Conservation (phyloP, 768 basidiomycete species). For the Tylopilus sp. region DNA sequence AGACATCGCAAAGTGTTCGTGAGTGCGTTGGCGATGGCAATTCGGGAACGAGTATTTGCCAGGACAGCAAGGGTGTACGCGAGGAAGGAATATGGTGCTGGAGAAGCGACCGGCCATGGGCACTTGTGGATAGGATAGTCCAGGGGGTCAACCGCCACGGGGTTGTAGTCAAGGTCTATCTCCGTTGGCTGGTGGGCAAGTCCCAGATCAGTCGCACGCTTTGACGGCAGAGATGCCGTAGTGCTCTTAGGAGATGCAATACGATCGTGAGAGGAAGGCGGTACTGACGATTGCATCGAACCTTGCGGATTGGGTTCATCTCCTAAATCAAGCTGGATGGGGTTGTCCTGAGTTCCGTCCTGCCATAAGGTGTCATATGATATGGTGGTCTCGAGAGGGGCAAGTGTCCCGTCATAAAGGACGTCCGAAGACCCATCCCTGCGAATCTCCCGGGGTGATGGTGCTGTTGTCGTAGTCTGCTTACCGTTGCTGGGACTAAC, state of each 20-base stretch:
- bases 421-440: slow-evolving; percentile 6
- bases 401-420: slow-evolving; percentile 15
- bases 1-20: slow-evolving; percentile 76
- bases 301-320: slow-evolving; percentile 8
- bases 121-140: slow-evolving; percentile 40
- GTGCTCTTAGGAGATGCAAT: slow-evolving; percentile 2
- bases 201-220: slow-evolving; percentile 3
- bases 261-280: slow-evolving; percentile 14
- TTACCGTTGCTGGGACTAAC: slow-evolving; percentile 11
- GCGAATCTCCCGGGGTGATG: slow-evolving; percentile 17
- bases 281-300: slow-evolving; percentile 4
- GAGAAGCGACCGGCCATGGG: slow-evolving; percentile 37
- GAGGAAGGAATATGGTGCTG: slow-evolving; percentile 70
- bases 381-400: slow-evolving; percentile 7
- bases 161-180: slow-evolving; percentile 27
- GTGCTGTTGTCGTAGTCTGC: slow-evolving; percentile 7
- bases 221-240: slow-evolving; percentile 9
- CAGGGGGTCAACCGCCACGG: slow-evolving; percentile 44
- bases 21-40: slow-evolving; percentile 60
- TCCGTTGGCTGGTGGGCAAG: slow-evolving; percentile 24
- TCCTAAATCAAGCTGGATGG: slow-evolving; percentile 24
- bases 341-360: slow-evolving; percentile 21
- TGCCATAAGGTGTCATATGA: slow-evolving; percentile 13
- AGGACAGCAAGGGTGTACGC: slow-evolving; percentile 59
- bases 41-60: slow-evolving; percentile 68